phyloP scores from a whole-genome alignment of 495 filamentous ascomycete genomes.

The Aspergillus sparsus region DNA sequence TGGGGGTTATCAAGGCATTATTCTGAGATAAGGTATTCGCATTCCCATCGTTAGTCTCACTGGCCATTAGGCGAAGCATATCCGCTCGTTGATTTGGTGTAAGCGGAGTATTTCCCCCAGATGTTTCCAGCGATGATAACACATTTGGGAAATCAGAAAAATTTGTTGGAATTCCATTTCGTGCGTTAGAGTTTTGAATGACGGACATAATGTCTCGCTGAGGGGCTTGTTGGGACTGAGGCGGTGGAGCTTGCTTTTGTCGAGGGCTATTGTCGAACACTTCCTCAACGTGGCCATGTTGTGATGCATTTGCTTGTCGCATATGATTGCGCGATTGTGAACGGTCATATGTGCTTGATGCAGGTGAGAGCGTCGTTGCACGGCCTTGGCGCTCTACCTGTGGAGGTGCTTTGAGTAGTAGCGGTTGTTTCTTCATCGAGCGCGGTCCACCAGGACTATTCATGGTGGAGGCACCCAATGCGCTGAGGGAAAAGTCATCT shows the following conservation, averaged over 20 bases:
- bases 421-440: conserved; percentile 50
- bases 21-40: conserved; percentile 34
- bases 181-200: conserved; percentile 77
- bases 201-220: conserved; percentile 83
- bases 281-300: conserved; percentile 47
- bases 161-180: conserved; percentile 48
- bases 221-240: conserved; percentile 37
- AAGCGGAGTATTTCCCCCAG: conserved; percentile 64
- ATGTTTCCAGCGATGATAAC: conserved; percentile 67
- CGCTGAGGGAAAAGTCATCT: conserved; percentile 53
- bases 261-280: conserved; percentile 46
- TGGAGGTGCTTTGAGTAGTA: conserved; percentile 54
- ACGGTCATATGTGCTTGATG: conserved; percentile 34
- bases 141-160: conserved; percentile 72
- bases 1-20: conserved; percentile 62
- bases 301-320: conserved; percentile 38
- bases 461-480: conserved; percentile 37
- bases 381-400: conserved; percentile 33
- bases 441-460: conserved; percentile 41
- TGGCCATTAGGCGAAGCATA: conserved; percentile 79
- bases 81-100: conserved; percentile 75
- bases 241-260: conserved; percentile 27
- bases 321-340: conserved; percentile 35
- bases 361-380: conserved; percentile 45
- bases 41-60: conserved; percentile 40